A percentile compares a stretch with the other conserved stretches of the same genome.
Conservation (phyloP, 2,329 filamentous ascomycete species). For the Colletotrichum sp. region DNA sequence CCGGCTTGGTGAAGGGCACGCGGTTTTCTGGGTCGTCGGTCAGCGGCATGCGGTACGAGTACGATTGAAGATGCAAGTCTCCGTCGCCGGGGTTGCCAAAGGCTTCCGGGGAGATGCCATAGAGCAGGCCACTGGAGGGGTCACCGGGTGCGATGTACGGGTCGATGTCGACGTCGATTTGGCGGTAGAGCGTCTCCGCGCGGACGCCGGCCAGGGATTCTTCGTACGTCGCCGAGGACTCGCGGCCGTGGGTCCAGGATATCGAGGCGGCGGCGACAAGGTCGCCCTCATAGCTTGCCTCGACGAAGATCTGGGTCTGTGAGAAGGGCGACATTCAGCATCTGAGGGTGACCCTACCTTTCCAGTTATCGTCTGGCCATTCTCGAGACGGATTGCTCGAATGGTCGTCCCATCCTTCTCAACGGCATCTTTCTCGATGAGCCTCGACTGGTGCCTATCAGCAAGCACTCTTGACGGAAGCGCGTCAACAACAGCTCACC, state of each 20-base stretch:
- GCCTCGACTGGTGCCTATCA: not conserved
- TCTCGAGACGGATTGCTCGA: not conserved
- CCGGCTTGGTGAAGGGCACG: conserved; percentile 20
- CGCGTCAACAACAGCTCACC: not conserved
- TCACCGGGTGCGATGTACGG: conserved; percentile 22
- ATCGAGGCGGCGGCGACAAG: conserved; percentile 25
- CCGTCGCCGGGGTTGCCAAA: conserved; percentile 21
- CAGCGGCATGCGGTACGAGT: conserved; percentile 24
- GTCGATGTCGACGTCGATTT: conserved; percentile 24
- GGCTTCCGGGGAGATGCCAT: conserved; percentile 21
- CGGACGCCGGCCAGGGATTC: conserved; percentile 24
- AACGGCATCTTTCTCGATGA: not conserved
- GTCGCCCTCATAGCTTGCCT: conserved; percentile 30
- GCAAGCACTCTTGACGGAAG: not conserved
- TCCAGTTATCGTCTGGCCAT: not conserved
- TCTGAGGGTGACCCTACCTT: not conserved
- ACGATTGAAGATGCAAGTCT: conserved; percentile 24
- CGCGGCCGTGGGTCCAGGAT: conserved; percentile 20
- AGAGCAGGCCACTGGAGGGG: conserved; percentile 20
- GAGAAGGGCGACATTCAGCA: not conserved
- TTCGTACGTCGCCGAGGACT: conserved; percentile 7
- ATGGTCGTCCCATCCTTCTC: conserved; percentile 1
- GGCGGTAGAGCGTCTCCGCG: conserved; percentile 19
- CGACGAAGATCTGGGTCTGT: conserved; percentile 24
- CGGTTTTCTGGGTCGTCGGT: conserved; percentile 18